A percentile compares a stretch with the other conserved stretches of the same genome.
Evolutionary conservation across 2,329 filamentous ascomycete species (phyloP).

Genomic region (Ceratocystis colombiana): DNA sequence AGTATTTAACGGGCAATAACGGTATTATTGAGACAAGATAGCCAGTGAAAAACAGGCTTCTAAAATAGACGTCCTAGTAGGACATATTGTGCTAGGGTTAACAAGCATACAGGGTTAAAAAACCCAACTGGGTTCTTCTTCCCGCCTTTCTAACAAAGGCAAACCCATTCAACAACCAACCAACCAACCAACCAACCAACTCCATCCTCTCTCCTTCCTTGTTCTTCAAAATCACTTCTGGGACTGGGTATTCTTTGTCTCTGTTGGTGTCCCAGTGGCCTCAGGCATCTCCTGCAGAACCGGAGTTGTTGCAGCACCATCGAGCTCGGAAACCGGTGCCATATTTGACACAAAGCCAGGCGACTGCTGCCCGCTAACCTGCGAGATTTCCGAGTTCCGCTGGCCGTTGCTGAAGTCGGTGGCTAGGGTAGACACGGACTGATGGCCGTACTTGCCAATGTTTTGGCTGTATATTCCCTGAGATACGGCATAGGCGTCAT

Average conservation of each 20-base stretch:
- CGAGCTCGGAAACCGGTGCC: not conserved
- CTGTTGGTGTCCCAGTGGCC: too few species aligned
- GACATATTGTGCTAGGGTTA: not conserved
- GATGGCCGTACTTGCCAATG: not conserved
- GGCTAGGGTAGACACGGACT: not conserved
- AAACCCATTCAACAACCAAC: not conserved
- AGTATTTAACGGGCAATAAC: not conserved
- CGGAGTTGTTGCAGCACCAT: not conserved
- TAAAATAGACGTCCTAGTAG: not conserved
- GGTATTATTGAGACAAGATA: not conserved
- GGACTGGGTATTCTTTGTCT: not conserved
- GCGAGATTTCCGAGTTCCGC: conserved; percentile 1
- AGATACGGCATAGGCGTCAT: not conserved
- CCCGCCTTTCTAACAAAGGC: not conserved
- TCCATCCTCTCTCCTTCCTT: not conserved
- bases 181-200: not conserved
- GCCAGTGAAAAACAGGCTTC: not conserved
- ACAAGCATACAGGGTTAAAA: not conserved
- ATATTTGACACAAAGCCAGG: conserved; percentile 6
- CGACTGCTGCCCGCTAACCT: conserved; percentile 7
- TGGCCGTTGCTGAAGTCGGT: not conserved
- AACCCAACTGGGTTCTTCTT: not conserved
- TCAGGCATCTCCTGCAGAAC: conserved; percentile 16
- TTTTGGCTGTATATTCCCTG: not conserved
- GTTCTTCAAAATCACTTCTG: not conserved